Evolutionary conservation across 164 flowering plant species (phyloP).

Genomic region (Tetrastigma voinierianum): DNA sequence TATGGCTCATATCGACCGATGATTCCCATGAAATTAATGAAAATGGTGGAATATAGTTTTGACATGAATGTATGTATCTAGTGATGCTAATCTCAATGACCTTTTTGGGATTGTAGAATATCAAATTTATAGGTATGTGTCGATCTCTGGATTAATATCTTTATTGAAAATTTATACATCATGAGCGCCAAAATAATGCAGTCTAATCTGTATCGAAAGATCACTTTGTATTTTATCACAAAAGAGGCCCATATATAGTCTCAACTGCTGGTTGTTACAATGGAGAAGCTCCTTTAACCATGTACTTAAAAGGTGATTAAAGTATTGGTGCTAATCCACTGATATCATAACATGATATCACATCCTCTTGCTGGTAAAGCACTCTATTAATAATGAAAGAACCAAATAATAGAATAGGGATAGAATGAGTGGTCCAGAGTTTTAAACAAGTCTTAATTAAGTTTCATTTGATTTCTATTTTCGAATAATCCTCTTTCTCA

Average conservation of each 20-base stretch:
- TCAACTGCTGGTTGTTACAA: constrained; percentile 41
- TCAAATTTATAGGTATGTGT: too few relatives aligned
- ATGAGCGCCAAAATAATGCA: constrained; percentile 3
- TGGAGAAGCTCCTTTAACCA: constrained; percentile 14
- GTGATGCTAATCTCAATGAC: too few relatives aligned
- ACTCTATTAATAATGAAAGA: constrained; percentile 1
- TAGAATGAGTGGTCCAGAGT: not conserved
- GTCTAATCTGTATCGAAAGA: constrained; percentile 19
- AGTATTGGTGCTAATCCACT: constrained; percentile 12
- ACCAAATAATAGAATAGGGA: not conserved
- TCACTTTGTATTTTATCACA: constrained; percentile 13
- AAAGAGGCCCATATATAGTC: constrained; percentile 32
- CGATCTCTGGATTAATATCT: not conserved
- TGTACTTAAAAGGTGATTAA: constrained; percentile 24
- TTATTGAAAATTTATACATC: not conserved
- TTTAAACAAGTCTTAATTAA: not conserved
- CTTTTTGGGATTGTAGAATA: too few relatives aligned
- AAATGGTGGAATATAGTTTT: too few relatives aligned
- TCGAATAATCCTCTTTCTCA: not conserved
- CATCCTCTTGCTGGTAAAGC: not conserved
- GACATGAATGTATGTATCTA: too few relatives aligned
- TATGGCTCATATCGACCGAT: too few relatives aligned
- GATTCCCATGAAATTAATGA: too few relatives aligned
- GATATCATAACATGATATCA: not conserved
- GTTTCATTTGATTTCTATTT: not conserved